A percentile compares a stretch with the other conserved stretches of the same genome.
These are phyloP conservation scores for Clavispora vitiphila DNA, from an alignment of 805 yeast genomes.

Conservation along the genomic window DNA sequence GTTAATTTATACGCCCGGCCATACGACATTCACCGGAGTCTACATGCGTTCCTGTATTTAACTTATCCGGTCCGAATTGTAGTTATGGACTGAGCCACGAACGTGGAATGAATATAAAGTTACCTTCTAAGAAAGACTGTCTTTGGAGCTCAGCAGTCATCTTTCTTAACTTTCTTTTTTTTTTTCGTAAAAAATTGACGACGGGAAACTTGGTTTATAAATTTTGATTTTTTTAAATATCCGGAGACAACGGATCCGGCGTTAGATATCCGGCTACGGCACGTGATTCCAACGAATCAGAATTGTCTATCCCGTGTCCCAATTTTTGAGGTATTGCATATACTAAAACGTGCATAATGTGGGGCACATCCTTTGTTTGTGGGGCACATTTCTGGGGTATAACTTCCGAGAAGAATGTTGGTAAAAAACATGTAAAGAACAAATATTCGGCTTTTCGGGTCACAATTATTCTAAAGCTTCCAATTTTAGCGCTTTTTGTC, in stretches of 20 bases:
- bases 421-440: too few relatives aligned
- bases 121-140: background rate
- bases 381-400: background rate
- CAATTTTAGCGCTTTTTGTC: too few relatives aligned
- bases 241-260: background rate
- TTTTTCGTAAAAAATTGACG: background rate
- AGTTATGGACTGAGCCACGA: background rate
- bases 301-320: background rate
- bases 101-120: too few relatives aligned
- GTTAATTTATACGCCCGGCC: background rate
- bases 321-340: background rate
- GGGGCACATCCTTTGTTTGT: background rate
- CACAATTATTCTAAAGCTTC: too few relatives aligned
- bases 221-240: background rate
- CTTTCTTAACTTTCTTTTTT: background rate
- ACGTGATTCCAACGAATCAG: background rate
- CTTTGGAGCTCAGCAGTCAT: background rate
- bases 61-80: background rate
- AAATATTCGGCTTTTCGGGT: too few relatives aligned
- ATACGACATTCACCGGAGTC: background rate
- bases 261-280: background rate
- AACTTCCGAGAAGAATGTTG: background rate
- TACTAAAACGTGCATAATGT: background rate
- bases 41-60: background rate
- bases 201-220: background rate